A percentile compares a stretch with the other conserved stretches of the same genome.
Evolutionary conservation across 1,284 basidiomycete genomes (phyloP).

Genomic region (Chiua sp.): DNA sequence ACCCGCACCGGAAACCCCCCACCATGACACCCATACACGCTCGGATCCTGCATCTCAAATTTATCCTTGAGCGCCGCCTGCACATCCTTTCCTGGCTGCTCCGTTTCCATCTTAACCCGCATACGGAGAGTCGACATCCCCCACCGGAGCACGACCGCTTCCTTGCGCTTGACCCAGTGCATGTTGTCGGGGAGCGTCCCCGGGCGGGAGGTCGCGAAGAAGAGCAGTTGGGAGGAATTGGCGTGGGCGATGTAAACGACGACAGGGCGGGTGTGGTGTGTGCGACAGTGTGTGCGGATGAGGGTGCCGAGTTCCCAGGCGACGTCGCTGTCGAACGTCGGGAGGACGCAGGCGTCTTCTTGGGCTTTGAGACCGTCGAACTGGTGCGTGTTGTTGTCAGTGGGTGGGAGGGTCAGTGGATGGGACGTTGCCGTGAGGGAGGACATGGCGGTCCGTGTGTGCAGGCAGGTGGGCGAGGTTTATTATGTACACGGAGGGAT

Average conservation of each 20-base stretch:
- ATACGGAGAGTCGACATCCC: conserved; percentile 33
- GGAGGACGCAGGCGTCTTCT: conserved; percentile 28
- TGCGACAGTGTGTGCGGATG: conserved; percentile 33
- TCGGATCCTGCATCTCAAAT: conserved; percentile 24
- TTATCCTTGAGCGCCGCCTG: conserved; percentile 3
- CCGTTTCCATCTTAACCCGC: conserved; percentile 10
- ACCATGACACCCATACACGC: conserved; percentile 38
- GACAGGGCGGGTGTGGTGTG: conserved; percentile 10
- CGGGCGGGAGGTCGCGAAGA: conserved; percentile 34
- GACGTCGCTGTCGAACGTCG: conserved; percentile 21
- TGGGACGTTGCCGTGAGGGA: neutral
- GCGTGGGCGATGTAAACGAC: conserved; percentile 34
- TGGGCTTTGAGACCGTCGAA: conserved; percentile 16
- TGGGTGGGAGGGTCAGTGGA: neutral
- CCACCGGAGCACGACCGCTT: conserved; percentile 41
- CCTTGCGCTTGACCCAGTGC: conserved; percentile 43
- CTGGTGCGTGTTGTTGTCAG: neutral
- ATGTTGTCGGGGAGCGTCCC: conserved; percentile 42
- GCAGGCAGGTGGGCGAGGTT: no score
- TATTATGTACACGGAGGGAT: no score
- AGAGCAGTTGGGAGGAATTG: conserved; percentile 33
- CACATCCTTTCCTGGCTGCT: neutral
- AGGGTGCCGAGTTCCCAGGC: conserved; percentile 40
- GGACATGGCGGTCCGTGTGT: neutral
- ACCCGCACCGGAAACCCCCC: conserved; percentile 43